A percentile compares a stretch with the other conserved stretches of the same genome.
Conservation (phyloP, 73 alveolate species). For the Uronychia setigera region DNA sequence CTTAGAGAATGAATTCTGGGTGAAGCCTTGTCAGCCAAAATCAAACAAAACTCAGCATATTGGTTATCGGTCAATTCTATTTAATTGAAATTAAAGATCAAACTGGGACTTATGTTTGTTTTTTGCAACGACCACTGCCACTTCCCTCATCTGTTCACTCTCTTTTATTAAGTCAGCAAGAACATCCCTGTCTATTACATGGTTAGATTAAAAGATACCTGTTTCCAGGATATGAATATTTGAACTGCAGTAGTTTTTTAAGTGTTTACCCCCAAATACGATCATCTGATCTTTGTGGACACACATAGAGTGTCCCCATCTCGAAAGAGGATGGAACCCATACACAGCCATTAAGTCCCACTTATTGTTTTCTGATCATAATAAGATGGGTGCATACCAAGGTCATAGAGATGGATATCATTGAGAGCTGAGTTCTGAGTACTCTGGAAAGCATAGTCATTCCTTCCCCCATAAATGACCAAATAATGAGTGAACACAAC, state of each 20-base stretch:
- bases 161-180: too few species aligned
- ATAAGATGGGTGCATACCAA: not conserved
- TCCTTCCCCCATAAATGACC: slow-evolving; percentile 36
- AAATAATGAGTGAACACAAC: slow-evolving; percentile 6
- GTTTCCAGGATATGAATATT: slow-evolving; percentile 5
- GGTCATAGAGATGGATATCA: slow-evolving; percentile 26
- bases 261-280: slow-evolving; percentile 30
- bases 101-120: too few species aligned
- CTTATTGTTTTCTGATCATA: not conserved
- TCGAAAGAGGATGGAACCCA: slow-evolving; percentile 36
- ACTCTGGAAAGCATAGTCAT: not conserved
- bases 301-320: slow-evolving; percentile 41
- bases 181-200: too few species aligned
- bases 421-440: slow-evolving; percentile 23
- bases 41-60: not conserved
- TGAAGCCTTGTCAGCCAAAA: not conserved
- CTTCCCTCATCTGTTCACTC: too few species aligned
- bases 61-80: not conserved
- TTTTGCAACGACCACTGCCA: too few species aligned
- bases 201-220: too few species aligned
- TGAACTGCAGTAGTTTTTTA: slow-evolving; percentile 5
- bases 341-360: slow-evolving; percentile 25
- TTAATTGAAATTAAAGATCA: too few species aligned
- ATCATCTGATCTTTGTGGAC: not conserved
- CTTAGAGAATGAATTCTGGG: not conserved